These are phyloP conservation scores for Plasmodium gaboni DNA, from an alignment of 169 alveolate species.

Conservation along the genomic window DNA sequence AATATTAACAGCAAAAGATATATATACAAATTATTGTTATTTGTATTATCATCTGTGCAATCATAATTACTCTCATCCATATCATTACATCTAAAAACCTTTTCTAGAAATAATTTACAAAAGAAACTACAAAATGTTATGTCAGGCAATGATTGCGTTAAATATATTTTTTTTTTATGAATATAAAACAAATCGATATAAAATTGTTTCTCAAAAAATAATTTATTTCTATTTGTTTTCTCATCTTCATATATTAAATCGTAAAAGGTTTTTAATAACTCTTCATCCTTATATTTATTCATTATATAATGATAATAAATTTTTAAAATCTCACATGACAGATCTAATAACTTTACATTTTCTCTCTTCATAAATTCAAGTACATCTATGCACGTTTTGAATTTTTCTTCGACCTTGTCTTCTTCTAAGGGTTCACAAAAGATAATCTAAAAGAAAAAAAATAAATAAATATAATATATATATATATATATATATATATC, in stretches of 20 bases:
- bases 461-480: background rate
- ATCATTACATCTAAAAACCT: background rate
- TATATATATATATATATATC: background rate
- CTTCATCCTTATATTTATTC: background rate
- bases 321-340: background rate
- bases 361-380: conserved; percentile 31
- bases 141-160: conserved; percentile 17
- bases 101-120: background rate
- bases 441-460: background rate
- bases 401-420: background rate
- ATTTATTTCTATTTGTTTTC: background rate
- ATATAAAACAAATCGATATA: conserved; percentile 29
- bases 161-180: conserved; percentile 14
- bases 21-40: background rate
- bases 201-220: conserved; percentile 26
- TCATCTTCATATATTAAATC: conserved; percentile 1
- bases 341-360: conserved; percentile 11
- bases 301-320: conserved; percentile 10
- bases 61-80: no score
- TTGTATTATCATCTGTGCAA: background rate
- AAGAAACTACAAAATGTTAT: conserved; percentile 17
- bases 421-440: background rate
- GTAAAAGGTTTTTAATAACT: conserved; percentile 26
- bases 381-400: conserved; percentile 18
- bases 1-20: background rate